Evolutionary conservation across 306 rosid genomes (phyloP), one percentile per base, ranked within the genome.

Genomic region (Cucumis cinereus): DNA sequence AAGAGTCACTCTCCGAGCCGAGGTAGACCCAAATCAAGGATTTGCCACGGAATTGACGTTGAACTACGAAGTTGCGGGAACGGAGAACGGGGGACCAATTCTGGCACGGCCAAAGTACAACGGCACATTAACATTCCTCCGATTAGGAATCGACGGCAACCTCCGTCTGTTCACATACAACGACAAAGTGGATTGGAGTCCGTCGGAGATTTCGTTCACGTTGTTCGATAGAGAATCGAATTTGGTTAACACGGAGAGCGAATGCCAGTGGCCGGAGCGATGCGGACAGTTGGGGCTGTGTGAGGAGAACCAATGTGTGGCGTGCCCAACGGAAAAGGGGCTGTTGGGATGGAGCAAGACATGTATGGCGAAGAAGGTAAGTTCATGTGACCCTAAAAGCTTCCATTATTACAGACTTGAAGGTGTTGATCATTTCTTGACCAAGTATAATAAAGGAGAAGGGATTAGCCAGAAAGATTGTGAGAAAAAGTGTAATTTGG

Each of bases 101-200:
- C 10, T 85, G 7, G 86, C 77, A 1, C 82, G 88, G 71, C 90
- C 98, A 2, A 91, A 89, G 74, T 89, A 89, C 70, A 90, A 93
- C 1, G 60, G 81, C 73, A 83, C 98, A 10, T 13, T 87, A 4
- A 75, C 95, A 60, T 84, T 83, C 40, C 84, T 93, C 10, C 81
- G 96, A 78, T 90, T 93, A 30, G 96, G 86, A 73, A 85, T 89
- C 36, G 91, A 90, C 81, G 98, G 98, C 2, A 93, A 86, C 75
- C 61, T 93, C 54, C 83, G 49, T 66, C 7, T 89, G 1, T 70
- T 89, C 74, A 93, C 98, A 6, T 92, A 85, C 78, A 77, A 79
- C 49, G 55, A 81, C 6, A 82, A 80, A 24, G 88, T 89, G 3
- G 76, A 81, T 20, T 52, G 8, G 10, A 81, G 89, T n/a, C 90